Evolutionary conservation across 164 flowering plant genomes (phyloP).

Genomic region (Aristolochia fimbriata): DNA sequence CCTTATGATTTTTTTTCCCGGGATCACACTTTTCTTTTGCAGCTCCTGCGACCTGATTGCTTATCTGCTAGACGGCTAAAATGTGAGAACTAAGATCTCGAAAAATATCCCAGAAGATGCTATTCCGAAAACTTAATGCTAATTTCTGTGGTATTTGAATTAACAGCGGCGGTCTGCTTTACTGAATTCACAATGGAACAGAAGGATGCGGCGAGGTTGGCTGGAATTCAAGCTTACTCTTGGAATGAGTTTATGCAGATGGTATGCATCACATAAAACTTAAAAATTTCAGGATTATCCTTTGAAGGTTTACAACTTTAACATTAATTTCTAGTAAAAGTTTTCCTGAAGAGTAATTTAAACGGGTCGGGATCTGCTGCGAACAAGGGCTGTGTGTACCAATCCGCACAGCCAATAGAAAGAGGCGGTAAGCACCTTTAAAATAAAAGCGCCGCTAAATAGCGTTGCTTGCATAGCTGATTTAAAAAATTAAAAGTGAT

Average conservation of each 20-base stretch:
- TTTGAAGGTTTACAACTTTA: too few species aligned
- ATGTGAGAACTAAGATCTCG: constrained; percentile 29
- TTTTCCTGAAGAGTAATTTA: not conserved
- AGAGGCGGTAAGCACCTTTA: too few species aligned
- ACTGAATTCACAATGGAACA: constrained; percentile 49
- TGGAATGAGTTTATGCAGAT: constrained; percentile 70
- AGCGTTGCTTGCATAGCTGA: too few species aligned
- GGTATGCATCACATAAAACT: constrained; percentile 32
- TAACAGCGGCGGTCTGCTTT: constrained; percentile 68
- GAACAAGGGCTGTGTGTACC: too few species aligned
- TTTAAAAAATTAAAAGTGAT: too few species aligned
- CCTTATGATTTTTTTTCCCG: not conserved
- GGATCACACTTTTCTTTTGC: constrained; percentile 16
- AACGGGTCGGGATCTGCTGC: too few species aligned
- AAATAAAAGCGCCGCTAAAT: too few species aligned
- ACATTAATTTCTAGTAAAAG: not conserved
- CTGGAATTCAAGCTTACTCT: constrained; percentile 50
- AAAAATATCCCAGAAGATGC: constrained; percentile 1
- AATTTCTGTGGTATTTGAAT: constrained; percentile 10
- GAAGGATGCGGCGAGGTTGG: constrained; percentile 22
- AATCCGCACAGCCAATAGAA: too few species aligned
- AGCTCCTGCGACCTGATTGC: constrained; percentile 66
- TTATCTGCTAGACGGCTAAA: constrained; percentile 42
- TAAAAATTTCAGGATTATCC: too few species aligned
- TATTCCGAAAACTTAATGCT: constrained; percentile 1